Evolutionary conservation across 2,329 filamentous ascomycete genomes (phyloP), one percentile per base, ranked within the genome.

Genomic region (Coleophoma cylindrospora): DNA sequence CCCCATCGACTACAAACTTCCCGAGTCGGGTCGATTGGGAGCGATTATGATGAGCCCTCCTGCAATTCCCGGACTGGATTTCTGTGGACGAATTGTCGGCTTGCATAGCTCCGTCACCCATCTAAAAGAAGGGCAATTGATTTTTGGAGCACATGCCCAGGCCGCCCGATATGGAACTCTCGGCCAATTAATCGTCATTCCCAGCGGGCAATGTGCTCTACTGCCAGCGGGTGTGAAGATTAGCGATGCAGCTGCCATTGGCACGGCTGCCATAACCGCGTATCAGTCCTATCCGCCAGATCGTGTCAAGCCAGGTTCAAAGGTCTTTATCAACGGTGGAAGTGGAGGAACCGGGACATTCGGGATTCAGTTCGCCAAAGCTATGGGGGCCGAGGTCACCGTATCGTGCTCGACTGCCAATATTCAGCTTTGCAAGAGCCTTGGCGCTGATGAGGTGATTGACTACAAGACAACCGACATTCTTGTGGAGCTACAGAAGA

Each of bases 311-410:
- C 54, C 64, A 4, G 79, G 79, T 15, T 72, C 78, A 45, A 75
- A 73, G 57, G 71, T 86, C 7, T 80, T 86, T 57, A 75, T 86
- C 63, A 86, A 86, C 54, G 83, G 81, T n/a, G 82, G 81, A 0
- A 79, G 74, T 8, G 83, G 83, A 4, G 83, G 83, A 0, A 76
- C 73, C 1, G 84, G 84, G 0, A 72, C 74, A 0, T 84, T 75
- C 50, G 75, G 71, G 1, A 79, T 86, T 49, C 83, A 87, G 59
- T 75, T 86, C 41, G 83, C 81, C 7, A 85, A 84, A 61, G 68
- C 70, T 0, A 57, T 80, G 2, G 82, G 81, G 0, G 82, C 77
- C 53, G 67, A 76, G 50, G 82, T 87, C 33, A 79, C 76, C 2
- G 70, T 72, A 2, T 75, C 73, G 2, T 87, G 83, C 59, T 85